These are phyloP conservation scores for Microcos paniculata DNA, from an alignment of 345 rosid genomes.

Conservation along the genomic window DNA sequence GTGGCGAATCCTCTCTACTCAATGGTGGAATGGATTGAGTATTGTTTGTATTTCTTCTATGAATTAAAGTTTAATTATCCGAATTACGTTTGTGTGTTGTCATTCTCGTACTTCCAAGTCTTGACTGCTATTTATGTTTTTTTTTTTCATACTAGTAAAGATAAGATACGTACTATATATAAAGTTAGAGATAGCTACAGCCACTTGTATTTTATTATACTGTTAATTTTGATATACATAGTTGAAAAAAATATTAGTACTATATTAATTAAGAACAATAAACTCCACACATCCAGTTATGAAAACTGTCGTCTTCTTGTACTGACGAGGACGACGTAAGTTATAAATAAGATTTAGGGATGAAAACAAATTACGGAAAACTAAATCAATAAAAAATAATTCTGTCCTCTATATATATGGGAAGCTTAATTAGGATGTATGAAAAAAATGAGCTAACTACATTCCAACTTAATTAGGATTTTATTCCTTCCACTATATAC, in stretches of 20 bases:
- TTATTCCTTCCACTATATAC: too few relatives aligned
- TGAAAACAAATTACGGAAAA: neutral
- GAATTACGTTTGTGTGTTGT: constrained; percentile 12
- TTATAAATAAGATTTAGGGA: neutral
- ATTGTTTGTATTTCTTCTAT: neutral
- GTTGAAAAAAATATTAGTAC: too few relatives aligned
- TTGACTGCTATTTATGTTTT: neutral
- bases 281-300: neutral
- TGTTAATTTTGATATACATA: too few relatives aligned
- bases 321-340: neutral
- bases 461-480: too few relatives aligned
- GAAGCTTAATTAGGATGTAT: too few relatives aligned
- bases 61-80: neutral
- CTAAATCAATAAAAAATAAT: neutral
- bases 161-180: too few relatives aligned
- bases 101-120: neutral
- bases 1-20: constrained; percentile 2
- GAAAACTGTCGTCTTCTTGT: neutral
- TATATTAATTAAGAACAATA: neutral
- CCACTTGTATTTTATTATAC: too few relatives aligned
- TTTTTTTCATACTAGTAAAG: neutral
- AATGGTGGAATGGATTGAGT: constrained; percentile 7
- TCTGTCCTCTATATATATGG: too few relatives aligned
- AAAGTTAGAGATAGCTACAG: too few relatives aligned
- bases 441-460: neutral